These are phyloP conservation scores for Kwoniella shandongensis DNA, from an alignment of 768 basidiomycete species.

Conservation along the genomic window DNA sequence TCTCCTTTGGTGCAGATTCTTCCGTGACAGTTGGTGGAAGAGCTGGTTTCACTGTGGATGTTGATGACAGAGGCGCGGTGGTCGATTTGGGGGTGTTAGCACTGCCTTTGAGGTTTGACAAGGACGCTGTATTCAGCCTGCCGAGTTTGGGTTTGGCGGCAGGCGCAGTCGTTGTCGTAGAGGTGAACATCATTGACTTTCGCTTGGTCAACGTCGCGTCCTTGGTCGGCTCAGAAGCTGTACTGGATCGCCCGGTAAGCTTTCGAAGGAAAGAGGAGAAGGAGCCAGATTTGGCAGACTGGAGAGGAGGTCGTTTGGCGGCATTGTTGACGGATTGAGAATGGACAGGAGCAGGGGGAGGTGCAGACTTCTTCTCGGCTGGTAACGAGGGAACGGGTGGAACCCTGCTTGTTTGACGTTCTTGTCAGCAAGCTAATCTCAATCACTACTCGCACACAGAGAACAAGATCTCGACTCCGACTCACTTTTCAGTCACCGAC, in stretches of 20 bases:
- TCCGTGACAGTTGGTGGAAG: background rate
- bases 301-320: background rate
- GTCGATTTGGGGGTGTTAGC: too few species aligned
- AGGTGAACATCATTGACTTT: slow-evolving; percentile 6
- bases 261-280: slow-evolving; percentile 27
- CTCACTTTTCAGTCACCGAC: slow-evolving; percentile 22
- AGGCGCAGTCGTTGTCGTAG: too few species aligned
- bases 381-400: slow-evolving; percentile 16
- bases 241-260: slow-evolving; percentile 16
- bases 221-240: slow-evolving; percentile 4
- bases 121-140: too few species aligned
- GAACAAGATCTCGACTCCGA: background rate
- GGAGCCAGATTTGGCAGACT: slow-evolving; percentile 4
- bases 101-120: too few species aligned
- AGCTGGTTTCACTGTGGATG: too few species aligned
- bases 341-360: background rate
- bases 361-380: background rate
- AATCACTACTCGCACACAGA: background rate
- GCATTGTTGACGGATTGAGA: background rate
- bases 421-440: background rate
- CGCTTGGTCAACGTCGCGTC: slow-evolving; percentile 13
- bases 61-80: too few species aligned
- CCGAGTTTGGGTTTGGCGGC: too few species aligned
- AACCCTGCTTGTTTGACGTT: background rate
- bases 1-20: slow-evolving; percentile 4